Percentiles rank a stretch among this genome's conserved stretches.
phyloP scores from a whole-genome alignment of 139 green algal species.

The Coelastrella sp. region DNA sequence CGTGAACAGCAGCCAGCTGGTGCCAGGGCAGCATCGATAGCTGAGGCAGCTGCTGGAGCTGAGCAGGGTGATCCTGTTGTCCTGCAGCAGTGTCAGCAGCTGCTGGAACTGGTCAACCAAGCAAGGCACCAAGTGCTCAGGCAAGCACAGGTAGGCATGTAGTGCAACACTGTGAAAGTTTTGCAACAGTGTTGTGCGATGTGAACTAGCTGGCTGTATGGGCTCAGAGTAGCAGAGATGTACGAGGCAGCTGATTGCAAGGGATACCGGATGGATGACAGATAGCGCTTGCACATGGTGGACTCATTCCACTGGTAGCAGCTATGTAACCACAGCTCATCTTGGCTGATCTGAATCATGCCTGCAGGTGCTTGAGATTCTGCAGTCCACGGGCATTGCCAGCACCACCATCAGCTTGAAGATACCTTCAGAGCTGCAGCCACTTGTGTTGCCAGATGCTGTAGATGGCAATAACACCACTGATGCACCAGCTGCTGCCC shows the following conservation, averaged over 20 bases:
- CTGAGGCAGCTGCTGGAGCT: too few relatives aligned
- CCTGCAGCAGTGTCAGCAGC: conserved; percentile 11
- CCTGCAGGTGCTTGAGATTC: conserved; percentile 47
- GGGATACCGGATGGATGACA: too few relatives aligned
- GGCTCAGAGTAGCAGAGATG: too few relatives aligned
- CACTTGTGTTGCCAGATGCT: neutral
- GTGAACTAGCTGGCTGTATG: too few relatives aligned
- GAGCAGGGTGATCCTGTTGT: too few relatives aligned
- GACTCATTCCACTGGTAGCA: too few relatives aligned
- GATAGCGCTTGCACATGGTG: too few relatives aligned
- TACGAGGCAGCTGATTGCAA: too few relatives aligned
- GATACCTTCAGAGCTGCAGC: neutral
- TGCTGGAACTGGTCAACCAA: neutral
- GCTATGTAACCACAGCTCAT: too few relatives aligned
- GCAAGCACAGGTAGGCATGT: conserved; percentile 3
- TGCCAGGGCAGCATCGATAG: too few relatives aligned
- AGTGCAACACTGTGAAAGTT: neutral
- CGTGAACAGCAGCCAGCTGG: neutral
- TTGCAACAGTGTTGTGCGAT: too few relatives aligned
- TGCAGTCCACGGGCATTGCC: neutral
- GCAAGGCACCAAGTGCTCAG: conserved; percentile 17
- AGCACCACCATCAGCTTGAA: neutral
- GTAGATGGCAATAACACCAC: neutral
- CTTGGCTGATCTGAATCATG: too few relatives aligned
- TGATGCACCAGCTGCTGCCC: neutral